Percentiles rank a stretch among this genome's conserved stretches.
These are phyloP conservation scores for Pestalotiopsis sp. DNA, from an alignment of 2,329 filamentous ascomycete genomes.

Conservation along the genomic window DNA sequence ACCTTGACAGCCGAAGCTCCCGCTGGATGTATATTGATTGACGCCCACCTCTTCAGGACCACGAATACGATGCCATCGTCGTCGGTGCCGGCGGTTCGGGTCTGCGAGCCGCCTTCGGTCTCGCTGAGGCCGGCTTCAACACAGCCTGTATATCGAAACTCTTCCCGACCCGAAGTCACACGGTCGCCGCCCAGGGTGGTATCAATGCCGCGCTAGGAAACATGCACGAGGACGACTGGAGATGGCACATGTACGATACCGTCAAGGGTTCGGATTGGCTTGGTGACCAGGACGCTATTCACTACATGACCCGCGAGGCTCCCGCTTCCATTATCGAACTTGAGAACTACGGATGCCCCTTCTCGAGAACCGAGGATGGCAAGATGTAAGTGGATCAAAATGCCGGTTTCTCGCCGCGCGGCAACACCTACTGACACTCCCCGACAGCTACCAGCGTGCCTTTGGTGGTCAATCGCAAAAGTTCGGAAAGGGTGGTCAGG, in stretches of 20 bases:
- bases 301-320: constrained; percentile 97
- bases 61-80: constrained; percentile 98
- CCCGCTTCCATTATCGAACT: constrained; percentile 90
- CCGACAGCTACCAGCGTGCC: constrained; percentile 83
- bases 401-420: not conserved
- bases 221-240: constrained; percentile 98
- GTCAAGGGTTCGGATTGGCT: constrained; percentile 98
- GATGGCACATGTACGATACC: constrained; percentile 99
- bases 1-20: not conserved
- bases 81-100: constrained; percentile 82
- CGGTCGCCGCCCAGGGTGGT: constrained; percentile 78
- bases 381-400: constrained; percentile 66
- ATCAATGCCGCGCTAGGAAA: constrained; percentile 89
- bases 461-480: constrained; percentile 97
- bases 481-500: constrained; percentile 94
- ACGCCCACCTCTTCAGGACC: constrained; percentile 60
- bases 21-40: constrained; percentile 14
- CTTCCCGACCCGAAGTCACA: constrained; percentile 83
- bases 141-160: constrained; percentile 86
- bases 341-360: constrained; percentile 96
- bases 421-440: constrained; percentile 14
- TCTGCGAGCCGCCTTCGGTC: constrained; percentile 80
- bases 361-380: constrained; percentile 93
- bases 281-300: constrained; percentile 94
- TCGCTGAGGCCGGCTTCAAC: constrained; percentile 87